Evolutionary conservation across 1,139 yeast species (phyloP).

Genomic region (Geotrichum candidum): DNA sequence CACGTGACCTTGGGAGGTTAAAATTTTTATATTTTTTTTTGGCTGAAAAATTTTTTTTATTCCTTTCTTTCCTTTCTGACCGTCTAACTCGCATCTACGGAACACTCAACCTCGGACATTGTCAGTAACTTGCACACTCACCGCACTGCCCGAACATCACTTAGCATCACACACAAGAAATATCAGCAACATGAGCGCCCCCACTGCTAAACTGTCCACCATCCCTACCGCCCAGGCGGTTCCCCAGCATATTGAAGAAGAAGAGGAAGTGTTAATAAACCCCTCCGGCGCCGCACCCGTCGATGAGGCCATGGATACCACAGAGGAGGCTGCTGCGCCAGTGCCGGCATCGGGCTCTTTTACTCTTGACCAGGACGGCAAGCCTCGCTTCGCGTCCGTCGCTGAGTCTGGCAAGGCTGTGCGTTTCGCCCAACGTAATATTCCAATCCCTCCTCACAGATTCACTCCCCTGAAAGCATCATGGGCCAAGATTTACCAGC

Average conservation of each 20-base stretch:
- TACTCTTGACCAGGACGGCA: slow-evolving; percentile 77
- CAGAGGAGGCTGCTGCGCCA: slow-evolving; percentile 26
- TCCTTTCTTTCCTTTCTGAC: not conserved
- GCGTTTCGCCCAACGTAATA: slow-evolving; percentile 78
- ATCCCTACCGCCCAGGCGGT: slow-evolving; percentile 19
- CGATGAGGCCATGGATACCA: slow-evolving; percentile 30
- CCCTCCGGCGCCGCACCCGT: slow-evolving; percentile 39
- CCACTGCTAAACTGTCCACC: slow-evolving; percentile 45
- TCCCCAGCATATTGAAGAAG: slow-evolving; percentile 34
- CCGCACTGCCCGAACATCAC: not conserved
- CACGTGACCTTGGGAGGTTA: slow-evolving; percentile 3
- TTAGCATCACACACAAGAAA: not conserved
- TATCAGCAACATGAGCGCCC: slow-evolving; percentile 56
- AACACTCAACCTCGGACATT: not conserved
- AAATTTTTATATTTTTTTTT: not conserved
- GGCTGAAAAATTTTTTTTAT: not conserved
- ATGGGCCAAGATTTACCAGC: slow-evolving; percentile 94
- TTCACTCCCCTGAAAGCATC: slow-evolving; percentile 83
- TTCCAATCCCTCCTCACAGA: slow-evolving; percentile 94
- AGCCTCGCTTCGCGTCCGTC: slow-evolving; percentile 81
- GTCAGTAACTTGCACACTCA: not conserved
- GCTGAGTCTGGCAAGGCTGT: slow-evolving; percentile 60
- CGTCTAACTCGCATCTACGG: not conserved
- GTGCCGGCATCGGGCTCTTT: slow-evolving; percentile 25
- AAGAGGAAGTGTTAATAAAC: slow-evolving; percentile 67